phyloP scores from a whole-genome alignment of 1,284 basidiomycete species.

The Leccinum pachyderme region DNA sequence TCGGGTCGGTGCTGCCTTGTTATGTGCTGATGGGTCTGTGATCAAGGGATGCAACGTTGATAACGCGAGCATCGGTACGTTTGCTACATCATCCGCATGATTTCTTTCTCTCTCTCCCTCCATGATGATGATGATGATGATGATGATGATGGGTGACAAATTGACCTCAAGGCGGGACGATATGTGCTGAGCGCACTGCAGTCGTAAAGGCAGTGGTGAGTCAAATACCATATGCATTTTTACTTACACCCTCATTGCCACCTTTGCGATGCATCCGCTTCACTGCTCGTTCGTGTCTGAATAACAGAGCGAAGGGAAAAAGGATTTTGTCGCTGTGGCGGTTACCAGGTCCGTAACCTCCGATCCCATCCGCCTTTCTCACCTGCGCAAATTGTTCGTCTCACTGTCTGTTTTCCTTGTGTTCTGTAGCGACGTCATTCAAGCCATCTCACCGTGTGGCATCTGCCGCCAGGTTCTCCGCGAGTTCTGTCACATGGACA shows the following conservation, averaged over 20 bases:
- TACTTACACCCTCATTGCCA: background rate
- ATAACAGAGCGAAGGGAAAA: constrained; percentile 73
- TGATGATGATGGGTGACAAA: background rate
- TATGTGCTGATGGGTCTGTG: constrained; percentile 67
- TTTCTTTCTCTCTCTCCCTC: background rate
- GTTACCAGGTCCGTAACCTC: background rate
- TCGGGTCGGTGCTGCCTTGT: constrained; percentile 82
- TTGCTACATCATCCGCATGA: background rate
- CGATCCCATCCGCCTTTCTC: background rate
- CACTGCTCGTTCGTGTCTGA: background rate
- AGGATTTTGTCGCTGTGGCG: constrained; percentile 51
- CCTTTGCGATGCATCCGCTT: background rate
- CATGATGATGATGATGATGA: background rate
- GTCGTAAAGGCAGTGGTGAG: constrained; percentile 80
- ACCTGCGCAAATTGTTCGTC: background rate
- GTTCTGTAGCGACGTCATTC: constrained; percentile 48
- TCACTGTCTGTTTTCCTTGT: background rate
- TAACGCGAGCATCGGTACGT: constrained; percentile 83
- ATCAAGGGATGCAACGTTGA: constrained; percentile 88
- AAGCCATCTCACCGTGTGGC: constrained; percentile 79
- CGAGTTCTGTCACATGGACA: constrained; percentile 79
- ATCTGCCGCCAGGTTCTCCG: constrained; percentile 90
- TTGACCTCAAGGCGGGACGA: constrained; percentile 55
- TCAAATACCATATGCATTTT: background rate
- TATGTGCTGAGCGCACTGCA: constrained; percentile 89